phyloP scores from a whole-genome alignment of 371 early-diverging fungal species.

The Synchytrium microbalum region DNA sequence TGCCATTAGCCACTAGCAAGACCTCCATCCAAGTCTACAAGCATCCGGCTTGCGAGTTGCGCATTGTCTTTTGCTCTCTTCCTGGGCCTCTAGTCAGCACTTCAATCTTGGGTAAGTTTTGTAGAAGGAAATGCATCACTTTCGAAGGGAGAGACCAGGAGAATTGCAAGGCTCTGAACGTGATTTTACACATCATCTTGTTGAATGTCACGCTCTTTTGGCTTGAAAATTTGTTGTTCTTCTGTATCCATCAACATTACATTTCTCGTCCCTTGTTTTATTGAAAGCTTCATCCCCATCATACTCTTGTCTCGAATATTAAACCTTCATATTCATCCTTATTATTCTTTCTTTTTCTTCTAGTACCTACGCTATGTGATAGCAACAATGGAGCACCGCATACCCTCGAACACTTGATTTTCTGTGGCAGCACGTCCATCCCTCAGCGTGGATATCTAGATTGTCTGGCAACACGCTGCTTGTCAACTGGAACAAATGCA shows the following conservation, averaged over 20 bases:
- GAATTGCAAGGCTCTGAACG: too few species aligned
- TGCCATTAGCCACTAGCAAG: conserved; percentile 13
- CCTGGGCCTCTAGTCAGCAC: conserved; percentile 47
- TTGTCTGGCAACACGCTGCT: conserved; percentile 54
- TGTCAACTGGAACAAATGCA: conserved; percentile 66
- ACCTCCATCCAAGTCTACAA: conserved; percentile 20
- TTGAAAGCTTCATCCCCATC: neutral
- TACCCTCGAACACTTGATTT: conserved; percentile 66
- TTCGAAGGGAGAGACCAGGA: too few species aligned
- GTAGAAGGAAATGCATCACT: neutral
- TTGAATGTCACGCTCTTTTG: too few species aligned
- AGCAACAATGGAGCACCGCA: conserved; percentile 66
- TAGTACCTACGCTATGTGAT: conserved; percentile 57
- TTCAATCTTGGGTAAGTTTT: conserved; percentile 26
- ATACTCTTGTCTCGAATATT: neutral
- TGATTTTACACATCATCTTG: too few species aligned
- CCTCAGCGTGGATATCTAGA: conserved; percentile 68
- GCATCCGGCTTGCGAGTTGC: conserved; percentile 23
- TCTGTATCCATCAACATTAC: too few species aligned
- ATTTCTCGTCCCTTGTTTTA: too few species aligned
- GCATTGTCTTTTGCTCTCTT: conserved; percentile 41
- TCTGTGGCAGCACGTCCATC: conserved; percentile 57
- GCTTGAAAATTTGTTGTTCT: too few species aligned
- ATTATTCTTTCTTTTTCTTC: neutral
- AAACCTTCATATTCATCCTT: neutral